phyloP scores from a whole-genome alignment of 2,329 filamentous ascomycete genomes.

The Stemphylium lycopersici region DNA sequence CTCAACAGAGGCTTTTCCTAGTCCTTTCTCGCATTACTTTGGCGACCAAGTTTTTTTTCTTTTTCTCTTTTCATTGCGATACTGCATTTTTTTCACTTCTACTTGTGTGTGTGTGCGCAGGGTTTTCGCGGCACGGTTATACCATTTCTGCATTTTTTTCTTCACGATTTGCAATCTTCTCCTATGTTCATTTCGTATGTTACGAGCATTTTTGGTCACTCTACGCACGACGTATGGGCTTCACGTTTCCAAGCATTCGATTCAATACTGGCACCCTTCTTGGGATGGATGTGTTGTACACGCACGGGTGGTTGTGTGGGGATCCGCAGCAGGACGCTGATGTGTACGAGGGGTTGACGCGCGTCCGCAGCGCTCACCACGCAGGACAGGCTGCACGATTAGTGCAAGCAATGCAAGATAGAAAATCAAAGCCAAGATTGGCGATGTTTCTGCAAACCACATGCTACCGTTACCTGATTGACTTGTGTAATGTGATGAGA shows the following conservation, averaged over 20 bases:
- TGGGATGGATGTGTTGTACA: slow-evolving; percentile 24
- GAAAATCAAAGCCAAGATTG: slow-evolving; percentile 24
- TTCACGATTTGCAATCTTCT: slow-evolving; percentile 30
- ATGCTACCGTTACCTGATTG: background rate
- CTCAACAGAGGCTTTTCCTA: slow-evolving; percentile 34
- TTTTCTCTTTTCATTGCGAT: slow-evolving; percentile 17
- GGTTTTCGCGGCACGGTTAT: slow-evolving; percentile 37
- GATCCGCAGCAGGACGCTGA: slow-evolving; percentile 17
- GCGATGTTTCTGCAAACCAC: slow-evolving; percentile 18
- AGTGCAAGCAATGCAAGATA: slow-evolving; percentile 17
- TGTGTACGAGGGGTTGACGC: slow-evolving; percentile 28
- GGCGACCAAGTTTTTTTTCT: slow-evolving; percentile 11
- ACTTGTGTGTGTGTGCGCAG: slow-evolving; percentile 22
- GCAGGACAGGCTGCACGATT: slow-evolving; percentile 11
- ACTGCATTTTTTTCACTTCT: slow-evolving; percentile 28
- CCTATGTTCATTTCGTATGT: slow-evolving; percentile 38
- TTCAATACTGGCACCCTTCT: slow-evolving; percentile 12
- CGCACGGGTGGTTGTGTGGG: slow-evolving; percentile 13
- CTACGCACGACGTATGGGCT: slow-evolving; percentile 25
- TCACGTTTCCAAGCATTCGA: slow-evolving; percentile 19
- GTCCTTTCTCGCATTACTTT: slow-evolving; percentile 29
- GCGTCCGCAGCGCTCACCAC: slow-evolving; percentile 22
- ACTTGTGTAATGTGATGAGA: background rate
- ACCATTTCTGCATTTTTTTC: slow-evolving; percentile 37
- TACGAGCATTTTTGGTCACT: slow-evolving; percentile 29